These are phyloP conservation scores for Ceratobasidium sp. DNA, from an alignment of 1,284 basidiomycete species.

Conservation along the genomic window DNA sequence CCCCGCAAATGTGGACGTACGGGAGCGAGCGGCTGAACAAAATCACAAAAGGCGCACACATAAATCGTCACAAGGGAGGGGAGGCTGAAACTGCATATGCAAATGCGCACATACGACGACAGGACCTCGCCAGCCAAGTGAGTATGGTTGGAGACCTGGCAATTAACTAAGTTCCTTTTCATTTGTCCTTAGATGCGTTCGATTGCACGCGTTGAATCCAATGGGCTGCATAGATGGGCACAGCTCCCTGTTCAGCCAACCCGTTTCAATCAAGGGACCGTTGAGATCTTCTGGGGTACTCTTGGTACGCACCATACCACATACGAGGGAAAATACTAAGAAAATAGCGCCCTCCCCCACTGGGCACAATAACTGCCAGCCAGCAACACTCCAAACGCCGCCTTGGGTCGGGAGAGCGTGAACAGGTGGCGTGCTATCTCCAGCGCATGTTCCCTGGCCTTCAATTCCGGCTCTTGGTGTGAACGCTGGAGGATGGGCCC, in stretches of 20 bases:
- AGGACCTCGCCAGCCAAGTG: not conserved
- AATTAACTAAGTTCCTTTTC: not conserved
- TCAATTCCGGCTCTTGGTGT: constrained; percentile 1
- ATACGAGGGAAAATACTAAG: not conserved
- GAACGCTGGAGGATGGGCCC: not conserved
- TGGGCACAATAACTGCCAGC: not conserved
- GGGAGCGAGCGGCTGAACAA: constrained; percentile 17
- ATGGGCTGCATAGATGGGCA: constrained; percentile 1
- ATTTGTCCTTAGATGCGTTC: not conserved
- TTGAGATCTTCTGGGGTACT: not conserved
- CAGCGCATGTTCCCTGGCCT: not conserved
- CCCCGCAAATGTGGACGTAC: constrained; percentile 17
- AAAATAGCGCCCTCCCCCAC: not conserved
- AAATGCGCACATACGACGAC: constrained; percentile 8
- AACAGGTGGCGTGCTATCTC: not conserved
- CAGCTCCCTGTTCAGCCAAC: not conserved
- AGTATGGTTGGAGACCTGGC: not conserved
- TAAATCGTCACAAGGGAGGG: not conserved
- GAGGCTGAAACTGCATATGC: not conserved
- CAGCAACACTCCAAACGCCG: not conserved
- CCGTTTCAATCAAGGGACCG: not conserved
- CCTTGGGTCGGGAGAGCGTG: not conserved
- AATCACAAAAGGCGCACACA: not conserved
- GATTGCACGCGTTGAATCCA: not conserved
- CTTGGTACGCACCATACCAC: not conserved